Evolutionary conservation across 805 yeast genomes (phyloP).

Genomic region (Limtongozyma cylindracea): DNA sequence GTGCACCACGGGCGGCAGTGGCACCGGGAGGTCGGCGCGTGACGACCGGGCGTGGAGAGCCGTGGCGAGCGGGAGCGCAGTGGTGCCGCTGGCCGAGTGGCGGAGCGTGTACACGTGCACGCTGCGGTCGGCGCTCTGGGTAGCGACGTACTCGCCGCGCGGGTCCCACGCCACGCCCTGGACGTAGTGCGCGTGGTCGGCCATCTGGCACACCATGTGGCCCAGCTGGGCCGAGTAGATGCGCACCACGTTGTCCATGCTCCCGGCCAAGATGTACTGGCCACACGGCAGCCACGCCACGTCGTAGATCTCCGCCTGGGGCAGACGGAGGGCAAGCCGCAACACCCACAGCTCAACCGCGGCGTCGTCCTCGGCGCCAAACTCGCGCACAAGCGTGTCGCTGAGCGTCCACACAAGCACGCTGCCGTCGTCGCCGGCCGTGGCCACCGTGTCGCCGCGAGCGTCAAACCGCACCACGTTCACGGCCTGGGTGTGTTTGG

Average conservation of each 20-base stretch:
- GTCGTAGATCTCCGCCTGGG: slow-evolving; percentile 67
- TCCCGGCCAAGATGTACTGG: slow-evolving; percentile 54
- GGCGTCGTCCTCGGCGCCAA: slow-evolving; percentile 30
- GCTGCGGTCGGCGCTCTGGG: slow-evolving; percentile 78
- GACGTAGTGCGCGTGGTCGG: slow-evolving; percentile 69
- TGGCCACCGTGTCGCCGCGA: slow-evolving; percentile 45
- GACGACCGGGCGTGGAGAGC: too few relatives aligned
- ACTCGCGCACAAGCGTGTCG: slow-evolving; percentile 26
- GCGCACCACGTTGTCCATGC: slow-evolving; percentile 71
- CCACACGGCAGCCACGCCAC: slow-evolving; percentile 83
- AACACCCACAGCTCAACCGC: slow-evolving; percentile 43
- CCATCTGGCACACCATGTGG: slow-evolving; percentile 25
- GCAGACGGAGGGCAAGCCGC: too few relatives aligned
- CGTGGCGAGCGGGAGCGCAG: too few relatives aligned
- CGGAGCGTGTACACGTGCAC: slow-evolving; percentile 39
- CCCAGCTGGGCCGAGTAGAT: slow-evolving; percentile 37
- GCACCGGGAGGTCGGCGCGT: too few relatives aligned
- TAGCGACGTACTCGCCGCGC: slow-evolving; percentile 41
- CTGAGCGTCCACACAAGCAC: slow-evolving; percentile 55
- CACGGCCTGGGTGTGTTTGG: slow-evolving; percentile 86
- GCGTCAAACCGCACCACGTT: slow-evolving; percentile 70
- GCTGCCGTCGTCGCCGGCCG: slow-evolving; percentile 92
- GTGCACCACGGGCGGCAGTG: too few relatives aligned
- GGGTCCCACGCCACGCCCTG: slow-evolving; percentile 99
- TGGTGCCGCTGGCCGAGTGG: too few relatives aligned